These are phyloP conservation scores for Paramyrothecium roridum DNA, from an alignment of 2,329 filamentous ascomycete species.

Conservation along the genomic window DNA sequence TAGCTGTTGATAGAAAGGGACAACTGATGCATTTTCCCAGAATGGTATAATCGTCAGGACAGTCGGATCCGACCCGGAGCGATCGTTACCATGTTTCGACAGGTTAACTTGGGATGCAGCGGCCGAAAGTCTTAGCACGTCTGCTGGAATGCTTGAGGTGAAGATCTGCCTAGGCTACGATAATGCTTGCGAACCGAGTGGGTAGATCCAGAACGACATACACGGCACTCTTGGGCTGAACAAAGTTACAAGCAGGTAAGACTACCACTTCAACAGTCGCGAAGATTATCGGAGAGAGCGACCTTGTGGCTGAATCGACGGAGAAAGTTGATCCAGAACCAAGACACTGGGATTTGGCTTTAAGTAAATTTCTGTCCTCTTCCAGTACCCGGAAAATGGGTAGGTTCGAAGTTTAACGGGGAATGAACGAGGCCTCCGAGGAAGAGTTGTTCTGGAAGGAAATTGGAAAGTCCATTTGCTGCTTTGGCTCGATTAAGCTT, in stretches of 20 bases:
- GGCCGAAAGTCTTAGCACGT: neutral
- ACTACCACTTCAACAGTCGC: neutral
- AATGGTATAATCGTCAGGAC: neutral
- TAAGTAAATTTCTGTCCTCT: constrained; percentile 9
- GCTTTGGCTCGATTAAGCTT: neutral
- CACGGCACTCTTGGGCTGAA: too few species aligned
- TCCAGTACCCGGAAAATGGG: neutral
- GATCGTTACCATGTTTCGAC: neutral
- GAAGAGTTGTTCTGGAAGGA: neutral
- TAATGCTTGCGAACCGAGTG: neutral
- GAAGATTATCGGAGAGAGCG: neutral
- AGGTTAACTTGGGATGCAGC: neutral
- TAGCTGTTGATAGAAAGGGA: neutral
- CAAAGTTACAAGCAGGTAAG: too few species aligned
- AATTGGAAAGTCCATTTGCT: neutral
- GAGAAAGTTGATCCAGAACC: neutral
- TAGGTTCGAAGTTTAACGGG: neutral
- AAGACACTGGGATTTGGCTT: neutral
- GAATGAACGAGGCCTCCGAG: neutral
- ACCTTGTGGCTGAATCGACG: neutral
- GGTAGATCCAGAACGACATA: too few species aligned
- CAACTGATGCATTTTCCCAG: neutral
- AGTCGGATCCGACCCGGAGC: neutral
- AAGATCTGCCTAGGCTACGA: neutral
- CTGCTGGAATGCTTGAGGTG: neutral